Base-by-base conservation (phyloP, 306 rosid species). In the Fagus crenata region DNA sequence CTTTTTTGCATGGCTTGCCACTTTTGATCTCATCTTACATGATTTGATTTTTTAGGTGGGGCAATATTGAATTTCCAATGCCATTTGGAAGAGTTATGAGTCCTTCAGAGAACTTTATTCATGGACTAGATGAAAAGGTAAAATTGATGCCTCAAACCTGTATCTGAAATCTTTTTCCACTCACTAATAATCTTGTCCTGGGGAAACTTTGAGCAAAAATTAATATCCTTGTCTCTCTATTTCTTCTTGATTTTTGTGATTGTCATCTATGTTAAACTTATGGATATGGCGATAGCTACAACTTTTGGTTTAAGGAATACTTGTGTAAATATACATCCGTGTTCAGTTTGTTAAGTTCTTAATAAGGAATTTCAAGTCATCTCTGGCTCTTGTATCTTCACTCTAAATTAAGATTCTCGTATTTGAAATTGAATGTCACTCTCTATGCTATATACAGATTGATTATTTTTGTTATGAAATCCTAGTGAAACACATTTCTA, bases 61-160 rank as follows among this genome's bases (percentile, higher is more conserved):
- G 96, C 60, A 22, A 79, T 83, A 80, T 92, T 67, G 93, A 92
- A 78, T 94, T 94, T 69, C 97, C 98, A 77, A 56, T 94, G 88
- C 97, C 98, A 40, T 94, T 94, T 77, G 98, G 98, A 87, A 88
- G 98, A 80, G 97, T 94, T 75, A 84, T 94, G 98, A 90, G 87
- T 80, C 59, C 94, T 54, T 83, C 98, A 2, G 97, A 94, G 59
- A 88, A 90, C 82, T 89, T 86, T 77, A 85, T 94, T 74, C 97
- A 92, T 64, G 97, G 93, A 76, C 85, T 94, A 53, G 98, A 94
- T 83, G 97, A 90, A 81, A 94, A 92, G 98, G 98, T 93, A 74
- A 9, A 28, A 43, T 72, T 67, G 69, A 68, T 82, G 75, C 67
- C 83, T 77, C 69, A 8, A 63, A 42, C 59, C 37, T 75, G 78